Evolutionary conservation across 768 basidiomycete genomes (phyloP).

Genomic region (Hemileccinum impolitum): DNA sequence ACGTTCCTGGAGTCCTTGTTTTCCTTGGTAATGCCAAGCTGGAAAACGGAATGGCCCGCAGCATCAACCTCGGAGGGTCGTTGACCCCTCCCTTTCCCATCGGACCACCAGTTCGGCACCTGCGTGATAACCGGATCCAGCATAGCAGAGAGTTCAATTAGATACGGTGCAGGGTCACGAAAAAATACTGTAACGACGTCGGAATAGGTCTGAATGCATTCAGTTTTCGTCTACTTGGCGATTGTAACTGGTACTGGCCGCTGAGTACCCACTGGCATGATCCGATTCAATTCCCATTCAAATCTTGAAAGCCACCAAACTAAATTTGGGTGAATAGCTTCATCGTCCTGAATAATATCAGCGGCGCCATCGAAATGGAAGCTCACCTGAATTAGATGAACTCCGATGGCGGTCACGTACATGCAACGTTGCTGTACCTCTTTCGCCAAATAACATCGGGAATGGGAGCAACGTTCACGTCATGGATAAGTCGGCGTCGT

Average conservation of each 20-base stretch:
- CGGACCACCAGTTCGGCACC: not conserved
- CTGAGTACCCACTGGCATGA: not conserved
- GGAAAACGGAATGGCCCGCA: not conserved
- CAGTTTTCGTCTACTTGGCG: not conserved
- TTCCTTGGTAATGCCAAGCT: not conserved
- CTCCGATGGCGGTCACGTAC: constrained; percentile 7
- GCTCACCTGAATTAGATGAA: not conserved
- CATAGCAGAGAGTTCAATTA: not conserved
- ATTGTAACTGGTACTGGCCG: too few species aligned
- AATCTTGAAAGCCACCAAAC: constrained; percentile 1
- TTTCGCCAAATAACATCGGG: not conserved
- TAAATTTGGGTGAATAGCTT: constrained; percentile 7
- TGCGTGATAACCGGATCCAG: not conserved
- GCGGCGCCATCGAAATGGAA: constrained; percentile 17
- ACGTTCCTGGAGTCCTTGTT: not conserved
- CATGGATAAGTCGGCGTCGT: constrained; percentile 25
- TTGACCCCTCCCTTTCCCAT: not conserved
- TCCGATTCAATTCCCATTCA: constrained; percentile 3
- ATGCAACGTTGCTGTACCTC: constrained; percentile 9
- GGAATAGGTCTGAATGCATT: not conserved
- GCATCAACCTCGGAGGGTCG: not conserved
- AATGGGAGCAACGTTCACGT: constrained; percentile 10
- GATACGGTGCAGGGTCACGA: not conserved
- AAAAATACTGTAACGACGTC: not conserved
- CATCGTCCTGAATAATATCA: constrained; percentile 2